A percentile compares a stretch with the other conserved stretches of the same genome.
phyloP scores from a whole-genome alignment of 306 rosid species.

The Oemleria cerasiformis region DNA sequence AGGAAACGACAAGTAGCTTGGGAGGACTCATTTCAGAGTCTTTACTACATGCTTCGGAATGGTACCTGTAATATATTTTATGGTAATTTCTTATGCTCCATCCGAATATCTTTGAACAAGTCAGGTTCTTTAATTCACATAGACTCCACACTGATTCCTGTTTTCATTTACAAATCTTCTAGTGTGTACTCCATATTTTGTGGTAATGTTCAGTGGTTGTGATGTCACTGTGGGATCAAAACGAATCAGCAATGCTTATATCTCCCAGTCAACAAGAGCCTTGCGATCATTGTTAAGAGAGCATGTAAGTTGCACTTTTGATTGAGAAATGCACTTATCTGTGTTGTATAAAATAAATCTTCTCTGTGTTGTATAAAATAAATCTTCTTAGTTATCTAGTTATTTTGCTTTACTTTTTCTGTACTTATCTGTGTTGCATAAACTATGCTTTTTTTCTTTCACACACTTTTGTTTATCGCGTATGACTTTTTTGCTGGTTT shows the following conservation, averaged over 20 bases:
- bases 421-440: not conserved
- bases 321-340: not conserved
- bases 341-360: not conserved
- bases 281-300: conserved; percentile 72
- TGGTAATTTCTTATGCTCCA: conserved; percentile 45
- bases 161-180: conserved; percentile 22
- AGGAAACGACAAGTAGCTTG: conserved; percentile 66
- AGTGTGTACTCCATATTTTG: conserved; percentile 87
- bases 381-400: too few relatives aligned
- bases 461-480: not conserved
- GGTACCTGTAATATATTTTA: conserved; percentile 78
- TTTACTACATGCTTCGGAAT: conserved; percentile 81
- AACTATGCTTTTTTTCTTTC: not conserved
- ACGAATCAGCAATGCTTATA: conserved; percentile 54
- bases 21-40: conserved; percentile 90
- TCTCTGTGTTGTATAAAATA: too few relatives aligned
- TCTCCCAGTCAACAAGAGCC: conserved; percentile 83
- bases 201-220: conserved; percentile 77
- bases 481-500: conserved; percentile 10
- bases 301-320: conserved; percentile 53
- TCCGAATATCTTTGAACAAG: conserved; percentile 17
- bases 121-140: not conserved
- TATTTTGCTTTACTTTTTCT: not conserved
- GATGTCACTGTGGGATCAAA: conserved; percentile 48
- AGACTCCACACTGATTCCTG: conserved; percentile 1